Conservation (phyloP, 2,329 filamentous ascomycete genomes). For the Allantophomopsis lycopodina region DNA sequence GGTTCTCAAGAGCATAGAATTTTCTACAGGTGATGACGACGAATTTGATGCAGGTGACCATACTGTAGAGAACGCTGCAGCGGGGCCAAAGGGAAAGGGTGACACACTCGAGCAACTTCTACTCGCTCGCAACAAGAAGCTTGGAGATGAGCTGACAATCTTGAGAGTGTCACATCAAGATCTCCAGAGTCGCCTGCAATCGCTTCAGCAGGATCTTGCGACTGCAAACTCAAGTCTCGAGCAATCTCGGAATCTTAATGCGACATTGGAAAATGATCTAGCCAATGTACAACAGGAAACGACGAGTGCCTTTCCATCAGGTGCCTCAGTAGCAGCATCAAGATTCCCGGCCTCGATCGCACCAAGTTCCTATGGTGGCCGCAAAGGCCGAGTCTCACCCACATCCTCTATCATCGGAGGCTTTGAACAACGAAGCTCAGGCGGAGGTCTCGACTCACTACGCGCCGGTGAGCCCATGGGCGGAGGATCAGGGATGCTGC, state of each 20-base stretch:
- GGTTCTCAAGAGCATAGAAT: slow-evolving; percentile 95
- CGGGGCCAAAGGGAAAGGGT: slow-evolving; percentile 43
- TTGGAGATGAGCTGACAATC: slow-evolving; percentile 85
- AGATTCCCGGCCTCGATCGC: slow-evolving; percentile 57
- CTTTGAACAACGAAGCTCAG: slow-evolving; percentile 56
- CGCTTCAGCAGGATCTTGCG: slow-evolving; percentile 72
- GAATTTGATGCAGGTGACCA: slow-evolving; percentile 27
- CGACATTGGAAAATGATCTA: slow-evolving; percentile 85
- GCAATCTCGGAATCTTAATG: slow-evolving; percentile 69
- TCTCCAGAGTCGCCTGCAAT: slow-evolving; percentile 65
- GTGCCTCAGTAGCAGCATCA: slow-evolving; percentile 77
- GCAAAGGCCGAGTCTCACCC: slow-evolving; percentile 66
- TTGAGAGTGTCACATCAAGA: slow-evolving; percentile 90
- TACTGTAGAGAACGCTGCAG: slow-evolving; percentile 28
- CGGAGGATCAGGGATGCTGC: slow-evolving; percentile 75
- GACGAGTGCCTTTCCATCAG: slow-evolving; percentile 72
- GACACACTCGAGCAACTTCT: slow-evolving; percentile 86
- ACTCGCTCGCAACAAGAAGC: slow-evolving; percentile 88
- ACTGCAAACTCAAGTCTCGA: slow-evolving; percentile 77
- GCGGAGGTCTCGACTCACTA: slow-evolving; percentile 40
- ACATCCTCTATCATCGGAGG: slow-evolving; percentile 98
- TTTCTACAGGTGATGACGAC: slow-evolving; percentile 80
- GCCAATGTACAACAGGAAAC: slow-evolving; percentile 77
- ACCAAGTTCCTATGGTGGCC: slow-evolving; percentile 32
- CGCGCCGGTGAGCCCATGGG: slow-evolving; percentile 50